These are phyloP conservation scores for Trametopsis cervina DNA, from an alignment of 768 basidiomycete species.

Conservation along the genomic window DNA sequence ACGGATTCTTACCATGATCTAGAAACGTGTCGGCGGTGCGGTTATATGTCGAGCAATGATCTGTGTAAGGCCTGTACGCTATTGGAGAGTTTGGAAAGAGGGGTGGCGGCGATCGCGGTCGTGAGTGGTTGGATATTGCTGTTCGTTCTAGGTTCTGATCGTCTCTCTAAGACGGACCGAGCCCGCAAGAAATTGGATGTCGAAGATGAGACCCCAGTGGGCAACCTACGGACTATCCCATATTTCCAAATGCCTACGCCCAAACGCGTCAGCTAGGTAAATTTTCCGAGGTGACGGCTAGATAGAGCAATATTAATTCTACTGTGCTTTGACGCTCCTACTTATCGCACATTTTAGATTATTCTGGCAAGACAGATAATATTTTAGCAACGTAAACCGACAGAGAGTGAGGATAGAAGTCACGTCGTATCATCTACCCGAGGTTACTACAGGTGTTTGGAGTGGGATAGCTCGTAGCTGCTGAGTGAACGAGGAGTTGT, in stretches of 20 bases:
- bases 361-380: no score
- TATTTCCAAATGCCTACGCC: slow-evolving; percentile 51
- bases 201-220: slow-evolving; percentile 45
- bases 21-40: slow-evolving; percentile 91
- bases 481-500: no score
- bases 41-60: slow-evolving; percentile 95
- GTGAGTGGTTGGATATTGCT: slow-evolving; percentile 32
- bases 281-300: no score
- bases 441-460: no score
- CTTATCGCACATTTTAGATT: no score
- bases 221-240: slow-evolving; percentile 74
- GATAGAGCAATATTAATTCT: no score
- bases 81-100: slow-evolving; percentile 84
- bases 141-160: slow-evolving; percentile 2
- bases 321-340: no score
- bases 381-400: no score
- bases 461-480: no score
- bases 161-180: slow-evolving; percentile 51
- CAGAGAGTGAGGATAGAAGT: no score
- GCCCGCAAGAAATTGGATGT: slow-evolving; percentile 56
- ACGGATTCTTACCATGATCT: not conserved
- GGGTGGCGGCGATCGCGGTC: slow-evolving; percentile 43
- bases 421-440: no score
- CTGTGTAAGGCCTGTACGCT: slow-evolving; percentile 93
- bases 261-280: no score